A percentile compares a stretch with the other conserved stretches of the same genome.
Evolutionary conservation across 2,329 filamentous ascomycete species (phyloP).

Genomic region (Cytospora leucostoma): DNA sequence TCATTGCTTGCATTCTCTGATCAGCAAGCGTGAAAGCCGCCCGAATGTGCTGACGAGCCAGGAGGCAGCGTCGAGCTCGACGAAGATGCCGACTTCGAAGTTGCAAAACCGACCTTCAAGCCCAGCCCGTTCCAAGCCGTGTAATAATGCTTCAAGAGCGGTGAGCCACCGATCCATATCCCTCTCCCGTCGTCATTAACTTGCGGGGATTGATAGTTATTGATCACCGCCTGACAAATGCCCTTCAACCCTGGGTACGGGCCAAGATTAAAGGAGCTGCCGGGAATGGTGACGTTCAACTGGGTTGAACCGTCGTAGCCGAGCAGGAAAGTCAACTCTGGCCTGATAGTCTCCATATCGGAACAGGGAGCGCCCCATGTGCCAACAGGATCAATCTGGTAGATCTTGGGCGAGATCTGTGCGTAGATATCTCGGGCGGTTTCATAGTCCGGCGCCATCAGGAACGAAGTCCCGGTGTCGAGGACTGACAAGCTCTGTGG

Average conservation of each 20-base stretch:
- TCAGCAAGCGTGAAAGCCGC: background rate
- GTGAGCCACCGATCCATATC: constrained; percentile 37
- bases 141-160: constrained; percentile 39
- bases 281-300: constrained; percentile 35
- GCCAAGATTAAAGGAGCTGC: constrained; percentile 36
- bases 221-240: constrained; percentile 37
- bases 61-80: background rate
- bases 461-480: constrained; percentile 37
- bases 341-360: constrained; percentile 32
- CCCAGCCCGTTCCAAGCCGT: constrained; percentile 38
- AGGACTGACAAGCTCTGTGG: constrained; percentile 30
- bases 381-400: constrained; percentile 35
- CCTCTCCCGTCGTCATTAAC: constrained; percentile 24
- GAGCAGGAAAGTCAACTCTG: constrained; percentile 35
- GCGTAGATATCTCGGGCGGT: constrained; percentile 35
- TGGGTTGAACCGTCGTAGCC: constrained; percentile 28
- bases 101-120: constrained; percentile 33
- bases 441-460: constrained; percentile 34
- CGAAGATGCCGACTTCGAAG: background rate
- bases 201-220: constrained; percentile 22
- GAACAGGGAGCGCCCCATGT: constrained; percentile 38
- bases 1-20: background rate
- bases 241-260: constrained; percentile 32
- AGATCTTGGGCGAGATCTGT: constrained; percentile 35
- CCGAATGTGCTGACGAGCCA: background rate